Base-by-base conservation (phyloP, 306 rosid genomes). In the Prunus mume region DNA sequence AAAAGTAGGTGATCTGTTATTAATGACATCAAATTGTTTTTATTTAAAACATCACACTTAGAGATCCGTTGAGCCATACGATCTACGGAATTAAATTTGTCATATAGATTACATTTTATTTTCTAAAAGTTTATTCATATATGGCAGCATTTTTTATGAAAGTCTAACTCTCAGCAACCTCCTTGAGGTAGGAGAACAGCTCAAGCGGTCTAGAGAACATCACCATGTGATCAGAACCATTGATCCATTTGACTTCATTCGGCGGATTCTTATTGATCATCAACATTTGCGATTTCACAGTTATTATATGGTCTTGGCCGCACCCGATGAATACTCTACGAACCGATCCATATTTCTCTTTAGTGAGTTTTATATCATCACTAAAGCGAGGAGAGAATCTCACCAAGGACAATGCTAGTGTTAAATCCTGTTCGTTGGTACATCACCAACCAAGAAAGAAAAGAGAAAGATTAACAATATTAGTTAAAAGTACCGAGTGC, bases 161-260 rank as follows among this genome's bases (percentile, higher is more conserved):
- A 80, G 77, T 12, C 10, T 47, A 47, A 47, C 57, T 82, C 2
- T 77, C 9, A 0, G 74, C 86, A 3, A 90, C 70, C 43, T 71
- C 69, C 6, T 66, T 72, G 74, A 86, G 89, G 62, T 18, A 14
- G 2, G 74, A 78, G 78, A 55, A 79, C 19, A 88, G 74, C 41
- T 72, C 63, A 9, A 38, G 17, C 0, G 92, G 87, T 55, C 74
- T 77, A 3, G 88, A 84, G 51, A 88, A 65, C 90, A 90, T 86
- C 22, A 80, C 70, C 95, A 86, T 90, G 61, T 87, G 89, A 81
- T 86, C 89, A 27, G 87, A 79, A 6, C 9, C 84, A 18, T 38
- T 24, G 24, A 90, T 72, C 28, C 79, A 74, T 65, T 79, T 82
- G 20, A 84, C 84, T 12, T 86, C 81, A 8, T 49, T 46, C 0